These are phyloP conservation scores for Iris pallida DNA, from an alignment of 116 monocot species.

Conservation along the genomic window DNA sequence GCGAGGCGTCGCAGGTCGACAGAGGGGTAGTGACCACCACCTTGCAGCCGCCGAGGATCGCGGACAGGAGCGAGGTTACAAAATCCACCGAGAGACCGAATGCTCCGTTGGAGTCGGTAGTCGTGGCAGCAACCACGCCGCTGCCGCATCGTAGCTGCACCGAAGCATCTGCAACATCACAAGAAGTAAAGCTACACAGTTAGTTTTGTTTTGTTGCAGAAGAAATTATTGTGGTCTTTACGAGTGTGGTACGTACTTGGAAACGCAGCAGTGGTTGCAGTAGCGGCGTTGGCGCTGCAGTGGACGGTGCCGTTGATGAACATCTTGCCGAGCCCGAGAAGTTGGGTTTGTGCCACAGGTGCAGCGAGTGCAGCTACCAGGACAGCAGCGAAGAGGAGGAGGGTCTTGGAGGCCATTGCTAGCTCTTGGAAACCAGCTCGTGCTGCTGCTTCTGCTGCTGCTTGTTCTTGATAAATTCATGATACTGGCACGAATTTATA, in stretches of 20 bases:
- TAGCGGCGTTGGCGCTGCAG: slow-evolving; percentile 5
- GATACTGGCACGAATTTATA: slow-evolving; percentile 5
- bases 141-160: slow-evolving; percentile 19
- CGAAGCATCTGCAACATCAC: slow-evolving; percentile 13
- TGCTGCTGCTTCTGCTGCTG: too few species aligned
- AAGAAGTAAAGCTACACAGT: too few species aligned
- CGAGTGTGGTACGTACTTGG: slow-evolving; percentile 5
- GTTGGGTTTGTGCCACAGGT: slow-evolving; percentile 8
- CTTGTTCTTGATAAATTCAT: too few species aligned
- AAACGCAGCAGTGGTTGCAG: slow-evolving; percentile 9
- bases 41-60: slow-evolving; percentile 30
- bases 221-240: too few species aligned
- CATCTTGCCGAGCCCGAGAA: slow-evolving; percentile 13
- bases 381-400: background rate
- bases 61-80: slow-evolving; percentile 9
- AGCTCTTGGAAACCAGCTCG: too few species aligned
- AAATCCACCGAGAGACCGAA: slow-evolving; percentile 8
- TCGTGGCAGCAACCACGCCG: slow-evolving; percentile 7
- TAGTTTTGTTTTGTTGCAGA: too few species aligned
- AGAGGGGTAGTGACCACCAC: slow-evolving; percentile 45
- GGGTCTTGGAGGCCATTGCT: slow-evolving; percentile 3
- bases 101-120: slow-evolving; percentile 15
- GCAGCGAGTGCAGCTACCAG: background rate
- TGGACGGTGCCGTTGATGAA: slow-evolving; percentile 14
- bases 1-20: slow-evolving; percentile 31